These are phyloP conservation scores for Cyathus striatus DNA, from an alignment of 768 basidiomycete genomes.

Conservation along the genomic window DNA sequence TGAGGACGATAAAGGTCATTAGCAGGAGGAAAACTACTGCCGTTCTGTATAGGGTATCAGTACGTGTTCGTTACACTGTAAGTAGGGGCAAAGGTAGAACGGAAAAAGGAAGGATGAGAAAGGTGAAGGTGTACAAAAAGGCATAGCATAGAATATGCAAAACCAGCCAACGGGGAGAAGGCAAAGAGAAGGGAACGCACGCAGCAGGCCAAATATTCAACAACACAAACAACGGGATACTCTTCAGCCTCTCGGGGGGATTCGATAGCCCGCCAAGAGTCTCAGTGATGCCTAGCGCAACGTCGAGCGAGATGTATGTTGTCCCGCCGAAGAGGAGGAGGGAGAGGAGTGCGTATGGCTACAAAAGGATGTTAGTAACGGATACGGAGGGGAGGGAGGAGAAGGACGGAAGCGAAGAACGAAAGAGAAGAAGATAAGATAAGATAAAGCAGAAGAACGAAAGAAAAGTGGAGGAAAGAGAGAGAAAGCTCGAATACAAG, in stretches of 20 bases:
- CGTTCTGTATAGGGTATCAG: too few species aligned
- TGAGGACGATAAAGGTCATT: too few species aligned
- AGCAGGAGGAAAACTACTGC: too few species aligned
- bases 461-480: background rate
- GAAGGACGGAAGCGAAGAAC: background rate
- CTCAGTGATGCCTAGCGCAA: conserved; percentile 50
- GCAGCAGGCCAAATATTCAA: background rate
- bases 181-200: background rate
- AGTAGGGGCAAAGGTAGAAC: too few species aligned
- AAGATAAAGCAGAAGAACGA: background rate
- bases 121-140: background rate
- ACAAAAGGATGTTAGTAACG: conserved; percentile 38
- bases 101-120: too few species aligned
- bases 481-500: background rate
- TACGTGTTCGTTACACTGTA: too few species aligned
- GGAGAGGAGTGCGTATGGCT: conserved; percentile 68
- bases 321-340: conserved; percentile 78
- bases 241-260: background rate
- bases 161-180: background rate
- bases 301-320: conserved; percentile 80
- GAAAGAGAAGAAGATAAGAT: background rate
- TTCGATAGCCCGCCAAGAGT: conserved; percentile 39
- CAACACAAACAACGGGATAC: background rate
- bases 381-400: background rate
- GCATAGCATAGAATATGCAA: background rate